Conservation (phyloP, 768 basidiomycete species). For the Trametes cingulata region DNA sequence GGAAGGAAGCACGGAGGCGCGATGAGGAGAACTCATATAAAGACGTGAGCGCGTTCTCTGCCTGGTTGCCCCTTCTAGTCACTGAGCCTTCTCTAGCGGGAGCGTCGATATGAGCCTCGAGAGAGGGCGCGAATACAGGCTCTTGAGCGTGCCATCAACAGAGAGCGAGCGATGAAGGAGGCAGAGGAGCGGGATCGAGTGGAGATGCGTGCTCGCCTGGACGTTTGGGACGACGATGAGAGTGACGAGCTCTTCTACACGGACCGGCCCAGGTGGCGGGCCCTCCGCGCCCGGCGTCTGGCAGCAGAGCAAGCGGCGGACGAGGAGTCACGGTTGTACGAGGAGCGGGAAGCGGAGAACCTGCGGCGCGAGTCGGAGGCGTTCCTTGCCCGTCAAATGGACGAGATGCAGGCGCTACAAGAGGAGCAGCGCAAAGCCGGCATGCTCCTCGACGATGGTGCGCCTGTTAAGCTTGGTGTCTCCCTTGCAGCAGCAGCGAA, state of each 20-base stretch:
- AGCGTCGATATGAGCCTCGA: constrained; percentile 89
- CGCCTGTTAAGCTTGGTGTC: constrained; percentile 85
- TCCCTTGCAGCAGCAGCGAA: constrained; percentile 53
- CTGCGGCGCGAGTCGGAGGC: constrained; percentile 89
- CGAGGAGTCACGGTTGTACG: constrained; percentile 75
- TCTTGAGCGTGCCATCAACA: constrained; percentile 73
- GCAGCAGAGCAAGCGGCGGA: constrained; percentile 82
- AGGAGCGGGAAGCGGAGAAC: constrained; percentile 85
- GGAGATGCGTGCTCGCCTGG: constrained; percentile 79
- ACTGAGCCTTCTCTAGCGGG: constrained; percentile 54
- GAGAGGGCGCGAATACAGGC: constrained; percentile 81
- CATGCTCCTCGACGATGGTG: constrained; percentile 87
- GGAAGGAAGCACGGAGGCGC: constrained; percentile 70
- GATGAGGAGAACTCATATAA: constrained; percentile 85
- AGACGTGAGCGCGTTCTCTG: constrained; percentile 59
- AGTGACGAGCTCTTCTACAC: constrained; percentile 92
- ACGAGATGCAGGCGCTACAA: constrained; percentile 90
- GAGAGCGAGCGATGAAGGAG: constrained; percentile 70
- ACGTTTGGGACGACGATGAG: constrained; percentile 91
- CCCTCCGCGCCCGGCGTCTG: constrained; percentile 67
- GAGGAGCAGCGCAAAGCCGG: constrained; percentile 91
- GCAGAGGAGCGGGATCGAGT: constrained; percentile 77
- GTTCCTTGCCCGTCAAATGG: constrained; percentile 93
- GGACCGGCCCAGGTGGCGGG: constrained; percentile 89
- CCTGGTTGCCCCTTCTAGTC: neutral